These are phyloP conservation scores for Calamus simplicifolius DNA, from an alignment of 176 grass and related monocot species.

Conservation along the genomic window DNA sequence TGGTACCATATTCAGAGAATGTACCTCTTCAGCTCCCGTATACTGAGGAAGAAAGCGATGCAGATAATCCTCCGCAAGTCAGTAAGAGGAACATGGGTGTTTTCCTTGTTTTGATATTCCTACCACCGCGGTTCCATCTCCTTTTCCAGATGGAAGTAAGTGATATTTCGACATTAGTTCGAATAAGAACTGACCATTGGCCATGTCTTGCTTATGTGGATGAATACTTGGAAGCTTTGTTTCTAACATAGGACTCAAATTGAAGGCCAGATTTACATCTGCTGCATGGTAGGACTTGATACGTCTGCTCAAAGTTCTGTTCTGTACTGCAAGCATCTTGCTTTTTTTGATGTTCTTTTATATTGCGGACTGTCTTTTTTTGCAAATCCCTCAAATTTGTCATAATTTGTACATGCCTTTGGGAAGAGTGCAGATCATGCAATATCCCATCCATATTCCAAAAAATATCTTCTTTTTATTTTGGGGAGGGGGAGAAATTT, in stretches of 20 bases:
- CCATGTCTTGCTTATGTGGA: constrained; percentile 95
- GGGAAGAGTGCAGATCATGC: no score
- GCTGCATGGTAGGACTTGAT: constrained; percentile 20
- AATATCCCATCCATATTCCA: no score
- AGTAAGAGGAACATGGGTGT: constrained; percentile 60
- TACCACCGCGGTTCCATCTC: constrained; percentile 88
- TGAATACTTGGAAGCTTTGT: constrained; percentile 88
- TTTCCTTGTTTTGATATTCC: constrained; percentile 67
- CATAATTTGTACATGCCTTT: no score
- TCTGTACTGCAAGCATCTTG: no score
- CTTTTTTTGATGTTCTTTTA: no score
- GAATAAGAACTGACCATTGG: constrained; percentile 94
- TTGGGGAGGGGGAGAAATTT: no score
- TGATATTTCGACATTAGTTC: constrained; percentile 57
- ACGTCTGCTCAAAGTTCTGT: constrained; percentile 1
- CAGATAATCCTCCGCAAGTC: constrained; percentile 17
- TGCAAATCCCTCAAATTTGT: no score
- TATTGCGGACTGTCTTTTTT: no score
- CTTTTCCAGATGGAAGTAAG: constrained; percentile 95
- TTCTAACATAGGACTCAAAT: constrained; percentile 30
- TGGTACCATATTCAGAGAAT: constrained; percentile 58
- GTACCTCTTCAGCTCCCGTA: constrained; percentile 41
- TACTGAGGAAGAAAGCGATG: constrained; percentile 20
- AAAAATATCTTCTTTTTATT: no score
- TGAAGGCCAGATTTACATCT: constrained; percentile 35